phyloP scores from a whole-genome alignment of 176 grass and related monocot species.

The Thalia dealbata region DNA sequence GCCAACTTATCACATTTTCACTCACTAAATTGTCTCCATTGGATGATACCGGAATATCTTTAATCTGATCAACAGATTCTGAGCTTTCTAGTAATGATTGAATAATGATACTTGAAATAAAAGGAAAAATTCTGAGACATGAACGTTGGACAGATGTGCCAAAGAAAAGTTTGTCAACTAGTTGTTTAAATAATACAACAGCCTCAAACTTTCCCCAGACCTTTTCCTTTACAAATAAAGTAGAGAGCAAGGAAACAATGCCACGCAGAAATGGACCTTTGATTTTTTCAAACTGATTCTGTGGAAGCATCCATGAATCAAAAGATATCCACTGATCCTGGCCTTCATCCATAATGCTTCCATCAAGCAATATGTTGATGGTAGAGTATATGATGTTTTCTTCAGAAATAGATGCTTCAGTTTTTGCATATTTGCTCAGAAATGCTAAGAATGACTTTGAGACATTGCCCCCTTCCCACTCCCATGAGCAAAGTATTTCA shows the following conservation, averaged over 20 bases:
- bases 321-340: constrained; percentile 54
- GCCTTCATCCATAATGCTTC: constrained; percentile 36
- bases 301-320: constrained; percentile 58
- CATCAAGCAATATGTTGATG: constrained; percentile 53
- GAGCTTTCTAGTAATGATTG: constrained; percentile 31
- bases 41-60: not conserved
- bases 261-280: constrained; percentile 52
- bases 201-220: constrained; percentile 43
- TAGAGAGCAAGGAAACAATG: constrained; percentile 54
- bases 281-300: constrained; percentile 58
- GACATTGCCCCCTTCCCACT: constrained; percentile 47
- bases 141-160: constrained; percentile 30
- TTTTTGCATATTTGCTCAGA: constrained; percentile 51
- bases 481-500: constrained; percentile 81
- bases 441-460: constrained; percentile 57
- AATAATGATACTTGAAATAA: constrained; percentile 46
- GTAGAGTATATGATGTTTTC: constrained; percentile 30
- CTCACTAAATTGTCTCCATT: constrained; percentile 31
- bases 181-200: constrained; percentile 40
- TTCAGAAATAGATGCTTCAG: constrained; percentile 24
- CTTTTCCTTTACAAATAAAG: constrained; percentile 32
- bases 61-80: constrained; percentile 19
- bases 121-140: constrained; percentile 53
- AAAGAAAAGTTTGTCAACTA: constrained; percentile 43
- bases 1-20: constrained; percentile 59